A percentile compares a stretch with the other conserved stretches of the same genome.
Evolutionary conservation across 1,284 basidiomycete species (phyloP).

Genomic region (Stereum hirsutum): DNA sequence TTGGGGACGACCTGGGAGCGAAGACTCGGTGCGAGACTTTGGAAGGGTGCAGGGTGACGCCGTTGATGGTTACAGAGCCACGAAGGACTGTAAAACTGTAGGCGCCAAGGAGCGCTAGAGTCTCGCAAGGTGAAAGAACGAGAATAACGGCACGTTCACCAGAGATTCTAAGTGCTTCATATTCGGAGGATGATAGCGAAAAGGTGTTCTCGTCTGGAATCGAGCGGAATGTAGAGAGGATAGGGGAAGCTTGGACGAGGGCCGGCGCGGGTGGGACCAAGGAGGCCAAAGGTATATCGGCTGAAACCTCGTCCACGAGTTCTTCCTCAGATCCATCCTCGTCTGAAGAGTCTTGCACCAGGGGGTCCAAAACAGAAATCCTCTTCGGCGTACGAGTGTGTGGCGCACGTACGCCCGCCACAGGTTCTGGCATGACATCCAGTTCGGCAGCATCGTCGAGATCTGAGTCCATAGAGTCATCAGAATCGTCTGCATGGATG

Average conservation of each 20-base stretch:
- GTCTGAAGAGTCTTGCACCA: slow-evolving; percentile 17
- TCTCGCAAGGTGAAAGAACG: slow-evolving; percentile 33
- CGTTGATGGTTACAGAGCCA: slow-evolving; percentile 44
- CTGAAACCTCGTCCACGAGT: slow-evolving; percentile 22
- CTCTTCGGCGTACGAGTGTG: too few species aligned
- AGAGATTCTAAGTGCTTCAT: slow-evolving; percentile 15
- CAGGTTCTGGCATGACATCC: too few species aligned
- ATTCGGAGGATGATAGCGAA: neutral
- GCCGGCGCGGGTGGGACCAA: too few species aligned
- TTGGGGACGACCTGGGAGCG: slow-evolving; percentile 57
- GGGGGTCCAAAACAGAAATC: too few species aligned
- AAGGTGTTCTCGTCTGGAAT: slow-evolving; percentile 14
- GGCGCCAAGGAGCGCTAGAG: slow-evolving; percentile 49
- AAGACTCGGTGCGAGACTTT: slow-evolving; percentile 37
- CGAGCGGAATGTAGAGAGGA: slow-evolving; percentile 16
- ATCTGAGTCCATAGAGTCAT: slow-evolving; percentile 17
- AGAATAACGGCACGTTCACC: slow-evolving; percentile 24
- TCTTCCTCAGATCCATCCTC: slow-evolving; percentile 46
- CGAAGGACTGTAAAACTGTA: slow-evolving; percentile 45
- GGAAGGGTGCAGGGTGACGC: slow-evolving; percentile 36
- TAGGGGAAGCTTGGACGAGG: slow-evolving; percentile 5
- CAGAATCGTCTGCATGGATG: slow-evolving; percentile 20
- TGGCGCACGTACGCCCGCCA: too few species aligned
- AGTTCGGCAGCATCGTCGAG: neutral
- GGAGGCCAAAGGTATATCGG: slow-evolving; percentile 7